Conservation (phyloP, 345 rosid genomes). For the Gossypium anomalum region DNA sequence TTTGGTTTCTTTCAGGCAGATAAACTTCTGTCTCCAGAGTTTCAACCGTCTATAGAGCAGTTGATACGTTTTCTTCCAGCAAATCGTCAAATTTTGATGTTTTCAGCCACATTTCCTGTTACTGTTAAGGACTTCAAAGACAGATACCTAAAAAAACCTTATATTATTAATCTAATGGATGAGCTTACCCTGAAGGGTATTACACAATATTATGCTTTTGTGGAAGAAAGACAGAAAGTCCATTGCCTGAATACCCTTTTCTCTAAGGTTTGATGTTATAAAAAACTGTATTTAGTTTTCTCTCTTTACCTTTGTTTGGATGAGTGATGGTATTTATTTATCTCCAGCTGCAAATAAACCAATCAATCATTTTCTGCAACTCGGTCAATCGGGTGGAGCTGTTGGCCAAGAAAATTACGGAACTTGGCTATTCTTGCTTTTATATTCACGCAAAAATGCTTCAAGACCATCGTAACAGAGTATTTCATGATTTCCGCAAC, state of each 20-base stretch:
- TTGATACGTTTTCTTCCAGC: conserved; percentile 78
- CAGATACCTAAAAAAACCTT: conserved; percentile 76
- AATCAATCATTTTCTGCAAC: conserved; percentile 97
- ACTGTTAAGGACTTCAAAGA: conserved; percentile 98
- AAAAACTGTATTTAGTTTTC: neutral
- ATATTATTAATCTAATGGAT: conserved; percentile 96
- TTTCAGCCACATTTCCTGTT: conserved; percentile 96
- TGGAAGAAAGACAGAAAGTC: conserved; percentile 99
- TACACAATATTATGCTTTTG: conserved; percentile 95
- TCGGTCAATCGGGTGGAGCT: conserved; percentile 97
- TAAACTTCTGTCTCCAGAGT: conserved; percentile 95
- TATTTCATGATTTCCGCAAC: conserved; percentile 98
- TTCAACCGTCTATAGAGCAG: conserved; percentile 94
- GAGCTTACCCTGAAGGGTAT: conserved; percentile 97
- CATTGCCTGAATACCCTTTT: conserved; percentile 99
- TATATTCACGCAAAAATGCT: conserved; percentile 99
- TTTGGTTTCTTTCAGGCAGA: conserved; percentile 67
- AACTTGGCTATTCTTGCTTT: conserved; percentile 98
- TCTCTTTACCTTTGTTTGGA: neutral
- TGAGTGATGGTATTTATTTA: conserved; percentile 13
- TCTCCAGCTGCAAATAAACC: conserved; percentile 96
- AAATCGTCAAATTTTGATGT: conserved; percentile 92
- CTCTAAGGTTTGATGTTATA: conserved; percentile 66
- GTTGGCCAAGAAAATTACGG: conserved; percentile 98
- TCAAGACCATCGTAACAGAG: conserved; percentile 99